phyloP scores from a whole-genome alignment of 352 stramenopile species.

The Phytophthora pini region DNA sequence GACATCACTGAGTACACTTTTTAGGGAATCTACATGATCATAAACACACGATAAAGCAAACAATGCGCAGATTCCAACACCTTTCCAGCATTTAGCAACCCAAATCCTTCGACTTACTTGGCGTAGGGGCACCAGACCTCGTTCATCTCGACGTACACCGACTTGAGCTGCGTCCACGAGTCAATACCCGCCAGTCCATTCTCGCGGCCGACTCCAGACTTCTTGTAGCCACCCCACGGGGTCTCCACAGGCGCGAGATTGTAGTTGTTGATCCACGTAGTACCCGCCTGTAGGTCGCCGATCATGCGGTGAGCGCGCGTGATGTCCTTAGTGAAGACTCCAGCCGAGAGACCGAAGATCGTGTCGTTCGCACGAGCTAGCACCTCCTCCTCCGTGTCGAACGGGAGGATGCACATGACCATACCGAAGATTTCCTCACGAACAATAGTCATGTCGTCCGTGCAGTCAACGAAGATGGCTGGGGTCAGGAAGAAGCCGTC shows the following conservation, averaged over 20 bases:
- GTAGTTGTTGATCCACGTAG: conserved; percentile 92
- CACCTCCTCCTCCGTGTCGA: conserved; percentile 82
- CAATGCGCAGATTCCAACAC: neutral
- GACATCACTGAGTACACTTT: conserved; percentile 32
- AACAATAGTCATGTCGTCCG: conserved; percentile 90
- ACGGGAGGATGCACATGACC: conserved; percentile 83
- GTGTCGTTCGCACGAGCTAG: conserved; percentile 80
- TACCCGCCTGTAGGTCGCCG: conserved; percentile 73
- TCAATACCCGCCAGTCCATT: conserved; percentile 88
- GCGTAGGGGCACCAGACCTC: conserved; percentile 74
- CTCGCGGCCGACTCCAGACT: conserved; percentile 92
- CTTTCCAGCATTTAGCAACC: conserved; percentile 7
- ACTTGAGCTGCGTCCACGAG: conserved; percentile 93
- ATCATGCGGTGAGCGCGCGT: conserved; percentile 80
- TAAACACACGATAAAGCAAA: conserved; percentile 13
- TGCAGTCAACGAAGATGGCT: conserved; percentile 91
- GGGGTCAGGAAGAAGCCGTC: conserved; percentile 91
- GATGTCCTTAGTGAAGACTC: conserved; percentile 89
- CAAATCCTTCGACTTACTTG: conserved; percentile 21
- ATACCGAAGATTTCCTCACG: conserved; percentile 87
- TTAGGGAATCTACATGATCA: conserved; percentile 18
- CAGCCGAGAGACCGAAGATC: conserved; percentile 82
- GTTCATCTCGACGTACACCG: conserved; percentile 89
- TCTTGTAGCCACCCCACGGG: conserved; percentile 92
- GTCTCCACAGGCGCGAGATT: conserved; percentile 87